Evolutionary conservation across 1,284 basidiomycete genomes (phyloP).

Genomic region (Pisolithus thermaeus): DNA sequence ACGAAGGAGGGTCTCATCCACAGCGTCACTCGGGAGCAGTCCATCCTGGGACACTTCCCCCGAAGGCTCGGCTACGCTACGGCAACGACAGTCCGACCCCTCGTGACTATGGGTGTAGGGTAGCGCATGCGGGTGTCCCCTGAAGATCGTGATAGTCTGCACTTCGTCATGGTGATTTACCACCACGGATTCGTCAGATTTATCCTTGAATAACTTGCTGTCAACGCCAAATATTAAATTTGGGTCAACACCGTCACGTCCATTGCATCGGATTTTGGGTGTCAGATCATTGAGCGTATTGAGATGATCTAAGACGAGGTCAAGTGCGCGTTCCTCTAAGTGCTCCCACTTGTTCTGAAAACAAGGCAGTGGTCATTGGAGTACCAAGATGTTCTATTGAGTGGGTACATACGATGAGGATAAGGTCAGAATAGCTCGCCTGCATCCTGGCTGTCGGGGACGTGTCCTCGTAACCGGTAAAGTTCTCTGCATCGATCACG

Average conservation of each 20-base stretch:
- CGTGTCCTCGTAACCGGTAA: constrained; percentile 83
- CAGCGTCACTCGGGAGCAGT: neutral
- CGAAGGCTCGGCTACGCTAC: constrained; percentile 6
- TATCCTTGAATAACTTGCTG: constrained; percentile 61
- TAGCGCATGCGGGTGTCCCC: constrained; percentile 30
- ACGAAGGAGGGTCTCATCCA: constrained; percentile 33
- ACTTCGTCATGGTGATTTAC: constrained; percentile 72
- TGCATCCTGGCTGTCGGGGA: constrained; percentile 88
- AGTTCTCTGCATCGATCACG: constrained; percentile 87
- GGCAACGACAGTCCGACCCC: constrained; percentile 14
- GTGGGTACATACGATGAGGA: constrained; percentile 63
- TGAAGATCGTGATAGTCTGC: constrained; percentile 64
- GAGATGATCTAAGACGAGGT: constrained; percentile 81
- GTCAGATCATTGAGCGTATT: constrained; percentile 84
- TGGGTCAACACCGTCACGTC: constrained; percentile 63
- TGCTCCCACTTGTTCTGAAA: constrained; percentile 83
- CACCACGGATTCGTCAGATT: constrained; percentile 21
- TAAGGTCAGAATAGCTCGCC: constrained; percentile 87
- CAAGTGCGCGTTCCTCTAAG: constrained; percentile 68
- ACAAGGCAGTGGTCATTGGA: constrained; percentile 4
- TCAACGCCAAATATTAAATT: constrained; percentile 79
- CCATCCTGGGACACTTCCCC: neutral
- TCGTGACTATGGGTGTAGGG: constrained; percentile 22
- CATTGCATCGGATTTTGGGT: constrained; percentile 72
- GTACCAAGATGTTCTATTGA: neutral